Base-by-base conservation (phyloP, 2,329 filamentous ascomycete species). In the Trichoderma polysporum region DNA sequence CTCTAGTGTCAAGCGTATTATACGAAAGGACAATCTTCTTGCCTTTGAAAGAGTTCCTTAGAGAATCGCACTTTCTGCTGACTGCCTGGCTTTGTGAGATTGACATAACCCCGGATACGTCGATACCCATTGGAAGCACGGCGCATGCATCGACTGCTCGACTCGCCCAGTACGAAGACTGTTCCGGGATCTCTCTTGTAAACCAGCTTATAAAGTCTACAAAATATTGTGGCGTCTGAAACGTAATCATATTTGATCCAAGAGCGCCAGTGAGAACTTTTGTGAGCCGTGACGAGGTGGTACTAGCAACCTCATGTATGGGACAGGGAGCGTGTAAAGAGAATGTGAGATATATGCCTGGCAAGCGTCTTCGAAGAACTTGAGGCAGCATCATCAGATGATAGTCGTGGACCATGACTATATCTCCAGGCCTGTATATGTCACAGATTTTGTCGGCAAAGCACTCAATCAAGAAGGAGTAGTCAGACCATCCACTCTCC, bases 1-100 rank as follows among this genome's bases (percentile, higher is more conserved):
- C 88, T 61, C 96, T 92, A 72, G 91, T 93, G 77, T 97, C 93
- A 54, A 97, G 82, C 22, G 94, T 89, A 77, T 97, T 94, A 73
- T 94, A 89, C 10, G 94, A 94, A 64, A 97, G 92, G 71, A 97
- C 97, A 72, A 97, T 90, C 80, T 95, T 96, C 81, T 93, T 95
- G 68, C 89, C 93, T 15, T 84, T 84, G 75, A 97, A 97, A 70
- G 94, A 80, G 69, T 89, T 86, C 74, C 87, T 89, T 64, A 97
- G 86, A 0, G 86, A 88, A 63, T 85, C 79, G 74, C 93, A 92
- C 73, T 91, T 88, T 66, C 91, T 86, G 17, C 91, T 89, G 19
- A 88, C 87, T 0, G 86, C 81, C 56, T 88, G 83, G 6, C 87
- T 87, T 79, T 92, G 97, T 0, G 93, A 93, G 52, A 88, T 81